phyloP scores from a whole-genome alignment of 345 rosid species.

The Eucalyptus dawsonii region DNA sequence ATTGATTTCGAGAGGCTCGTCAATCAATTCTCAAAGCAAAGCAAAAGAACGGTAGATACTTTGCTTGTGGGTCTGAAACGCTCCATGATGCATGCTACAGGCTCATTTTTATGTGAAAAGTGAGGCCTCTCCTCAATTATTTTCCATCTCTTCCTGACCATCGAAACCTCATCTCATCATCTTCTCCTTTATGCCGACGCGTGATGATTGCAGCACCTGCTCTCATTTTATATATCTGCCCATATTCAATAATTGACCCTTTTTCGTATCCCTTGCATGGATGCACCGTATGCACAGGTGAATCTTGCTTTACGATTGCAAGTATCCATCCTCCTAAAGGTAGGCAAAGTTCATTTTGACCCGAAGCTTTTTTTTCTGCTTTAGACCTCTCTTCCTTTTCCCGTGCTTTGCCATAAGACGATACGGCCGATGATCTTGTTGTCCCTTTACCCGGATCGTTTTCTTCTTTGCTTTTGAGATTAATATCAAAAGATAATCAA shows the following conservation, averaged over 20 bases:
- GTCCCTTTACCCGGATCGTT: neutral
- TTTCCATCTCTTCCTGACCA: neutral
- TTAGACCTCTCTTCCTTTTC: neutral
- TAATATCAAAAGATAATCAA: neutral
- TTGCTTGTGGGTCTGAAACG: neutral
- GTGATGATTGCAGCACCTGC: neutral
- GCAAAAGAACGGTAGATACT: neutral
- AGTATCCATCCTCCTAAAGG: neutral
- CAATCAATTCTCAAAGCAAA: neutral
- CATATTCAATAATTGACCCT: neutral
- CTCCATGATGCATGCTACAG: neutral
- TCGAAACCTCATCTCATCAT: neutral
- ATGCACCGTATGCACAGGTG: neutral
- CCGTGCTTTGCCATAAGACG: neutral
- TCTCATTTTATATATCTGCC: neutral
- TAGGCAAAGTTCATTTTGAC: neutral
- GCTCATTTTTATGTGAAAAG: neutral
- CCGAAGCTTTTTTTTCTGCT: neutral
- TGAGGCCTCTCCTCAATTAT: neutral
- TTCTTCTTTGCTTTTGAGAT: neutral
- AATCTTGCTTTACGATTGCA: neutral
- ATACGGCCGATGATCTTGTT: neutral
- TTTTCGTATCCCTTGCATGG: neutral
- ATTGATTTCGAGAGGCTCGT: neutral
- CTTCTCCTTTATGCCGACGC: neutral